Base-by-base conservation (phyloP, 805 yeast species). In the Metschnikowia koreensis region DNA sequence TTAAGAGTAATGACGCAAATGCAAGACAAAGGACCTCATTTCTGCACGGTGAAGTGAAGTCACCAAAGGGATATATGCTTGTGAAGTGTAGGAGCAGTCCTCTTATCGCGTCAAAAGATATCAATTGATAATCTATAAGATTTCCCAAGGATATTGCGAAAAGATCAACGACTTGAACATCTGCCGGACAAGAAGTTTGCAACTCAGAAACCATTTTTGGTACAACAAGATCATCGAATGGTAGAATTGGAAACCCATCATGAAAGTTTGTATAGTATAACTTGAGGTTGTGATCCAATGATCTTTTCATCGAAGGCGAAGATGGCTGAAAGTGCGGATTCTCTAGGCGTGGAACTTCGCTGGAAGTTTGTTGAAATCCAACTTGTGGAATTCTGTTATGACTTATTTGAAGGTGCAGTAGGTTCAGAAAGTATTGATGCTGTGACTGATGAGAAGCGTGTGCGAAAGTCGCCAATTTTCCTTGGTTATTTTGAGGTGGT, bases 191-290 rank as follows among this genome's bases (percentile, higher is more conserved):
- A 16, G 48, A 44, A 22, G 41, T 41, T 48, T 52, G 52, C 47
- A 54, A 48, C 22, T 43, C 47, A 11, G 50, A 47, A 12, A 61
- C 38, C 40, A 60, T 40, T 12, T 52, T 50, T 33, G 68, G 49
- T 5, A 65, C 48, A 42, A 59, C 38, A 15, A 62, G 59, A 12
- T 59, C 56, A 47, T 69, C 63, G 50, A 66, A 64, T 1, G 81
- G 77, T 27, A 81, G 63, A 3, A 81, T 63, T 7, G 84, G 83
- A 55, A 77, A 75, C 42, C 66, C 70, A 1, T 54, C 49, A 56
- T 81, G 83, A 58, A 76, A 70, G 41, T 67, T 72, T 7, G 66
- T 41, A 56, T 77, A 81, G 59, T 80, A 81, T 5, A 66, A 50
- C n/a, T 45, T 41, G 31, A 58, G 47, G 40, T 58, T 54, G 45